Base-by-base conservation (phyloP, 2,329 filamentous ascomycete genomes). In the Colletotrichum melonis region DNA sequence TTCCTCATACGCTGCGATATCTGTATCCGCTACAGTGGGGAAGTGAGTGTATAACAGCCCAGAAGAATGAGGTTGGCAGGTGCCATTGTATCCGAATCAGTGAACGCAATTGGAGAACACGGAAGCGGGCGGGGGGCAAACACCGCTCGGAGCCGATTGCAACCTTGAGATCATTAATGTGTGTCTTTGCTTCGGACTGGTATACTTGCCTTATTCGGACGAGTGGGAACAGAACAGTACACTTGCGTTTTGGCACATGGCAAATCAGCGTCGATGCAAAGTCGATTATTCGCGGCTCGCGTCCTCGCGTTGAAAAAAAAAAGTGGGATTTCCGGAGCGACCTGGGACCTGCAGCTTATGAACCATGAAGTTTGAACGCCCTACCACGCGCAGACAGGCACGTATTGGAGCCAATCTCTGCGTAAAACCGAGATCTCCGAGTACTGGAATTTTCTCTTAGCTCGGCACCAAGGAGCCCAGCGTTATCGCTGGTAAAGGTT, bases 391-490 rank as follows among this genome's bases (percentile, higher is more conserved):
- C 60, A 11, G 16, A 52, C 30, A 54, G 30, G n/a, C 11, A 3
- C 32, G 11, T 2, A 35, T 5, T 11, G 11, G 32, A 35, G 4
- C 12, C 2, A 35, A 9, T 14, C 26, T 54, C 22, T 9, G 42
- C 59, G 26, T 24, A 54, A 69, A 49, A 30, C 54, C 26, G 60
- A 69, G 35, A 55, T 49, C n/a, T 38, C 46, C 60, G n/a, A 35
- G n/a, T 11, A 4, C 4, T 49, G 19, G 19, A 42, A 49, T 49
- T 11, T 49, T 49, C 42, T 42, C 38, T 42, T 22, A 49, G 42
- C 42, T 49, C n/a, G 60, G 46, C 60, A 28, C 28, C 9, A 35
- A 54, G 4, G n/a, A 12, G n/a, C 49, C 1, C 52, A 63, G 28
- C 14, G n/a, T 26, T 49, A 7, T 28, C 4, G 28, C n/a, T 35